Evolutionary conservation across 1,139 yeast genomes (phyloP).

Genomic region (Geotrichum bryndzae): DNA sequence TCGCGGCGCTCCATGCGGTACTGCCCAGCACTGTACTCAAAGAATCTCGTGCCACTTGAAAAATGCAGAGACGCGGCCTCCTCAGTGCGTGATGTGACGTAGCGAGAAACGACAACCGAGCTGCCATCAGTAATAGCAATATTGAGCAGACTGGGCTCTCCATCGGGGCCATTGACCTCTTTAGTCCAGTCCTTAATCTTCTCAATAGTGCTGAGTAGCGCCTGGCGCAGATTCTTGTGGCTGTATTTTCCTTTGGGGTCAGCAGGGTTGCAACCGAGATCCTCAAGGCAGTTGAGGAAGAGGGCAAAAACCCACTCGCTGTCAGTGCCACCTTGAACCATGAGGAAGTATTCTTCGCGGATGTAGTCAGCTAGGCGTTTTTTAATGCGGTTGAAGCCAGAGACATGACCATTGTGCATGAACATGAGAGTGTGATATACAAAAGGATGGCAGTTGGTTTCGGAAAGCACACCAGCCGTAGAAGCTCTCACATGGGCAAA

Average conservation of each 20-base stretch:
- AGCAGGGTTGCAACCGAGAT: constrained; percentile 70
- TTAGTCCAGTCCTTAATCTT: constrained; percentile 63
- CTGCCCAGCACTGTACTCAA: constrained; percentile 76
- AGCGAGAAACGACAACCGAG: constrained; percentile 81
- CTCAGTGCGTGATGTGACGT: constrained; percentile 80
- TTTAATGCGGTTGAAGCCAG: constrained; percentile 68
- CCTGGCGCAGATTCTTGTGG: constrained; percentile 57
- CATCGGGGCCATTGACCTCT: constrained; percentile 40
- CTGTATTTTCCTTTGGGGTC: constrained; percentile 44
- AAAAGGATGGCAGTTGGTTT: constrained; percentile 93
- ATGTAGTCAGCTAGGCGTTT: constrained; percentile 64
- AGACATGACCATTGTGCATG: constrained; percentile 95
- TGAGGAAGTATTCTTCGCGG: constrained; percentile 71
- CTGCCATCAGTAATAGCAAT: constrained; percentile 94
- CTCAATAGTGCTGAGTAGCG: constrained; percentile 67
- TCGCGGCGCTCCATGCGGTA: constrained; percentile 92
- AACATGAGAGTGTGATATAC: constrained; percentile 82
- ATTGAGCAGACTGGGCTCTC: constrained; percentile 82
- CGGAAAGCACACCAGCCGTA: constrained; percentile 88
- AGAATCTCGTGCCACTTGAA: constrained; percentile 86
- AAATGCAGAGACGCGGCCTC: constrained; percentile 96
- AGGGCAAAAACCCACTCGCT: constrained; percentile 93
- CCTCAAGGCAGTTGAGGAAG: constrained; percentile 67
- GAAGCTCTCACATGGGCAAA: constrained; percentile 97
- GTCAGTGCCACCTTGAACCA: constrained; percentile 89